Percentiles rank a stretch among this genome's conserved stretches.
Conservation (phyloP, 768 basidiomycete genomes). For the Paxillus rubicundulus region DNA sequence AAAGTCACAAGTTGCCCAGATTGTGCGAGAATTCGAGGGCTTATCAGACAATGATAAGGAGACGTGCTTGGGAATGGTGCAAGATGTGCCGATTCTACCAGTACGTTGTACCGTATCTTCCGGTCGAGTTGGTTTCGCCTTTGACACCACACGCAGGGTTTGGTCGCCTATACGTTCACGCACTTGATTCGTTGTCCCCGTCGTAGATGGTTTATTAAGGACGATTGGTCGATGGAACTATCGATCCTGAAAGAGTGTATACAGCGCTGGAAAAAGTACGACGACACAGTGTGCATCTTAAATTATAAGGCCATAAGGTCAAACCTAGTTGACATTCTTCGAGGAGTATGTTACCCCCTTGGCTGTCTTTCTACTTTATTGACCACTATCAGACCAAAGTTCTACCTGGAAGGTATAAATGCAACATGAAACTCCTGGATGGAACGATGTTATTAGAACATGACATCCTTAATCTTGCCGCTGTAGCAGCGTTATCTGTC, state of each 20-base stretch:
- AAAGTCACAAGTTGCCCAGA: slow-evolving; percentile 12
- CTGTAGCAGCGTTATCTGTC: slow-evolving; percentile 11
- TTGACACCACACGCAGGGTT: slow-evolving; percentile 16
- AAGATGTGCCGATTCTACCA: slow-evolving; percentile 21
- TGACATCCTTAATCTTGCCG: slow-evolving; percentile 22
- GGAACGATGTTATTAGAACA: slow-evolving; percentile 10
- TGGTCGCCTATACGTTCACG: slow-evolving; percentile 30
- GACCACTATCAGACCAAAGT: slow-evolving; percentile 11
- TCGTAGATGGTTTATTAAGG: slow-evolving; percentile 6
- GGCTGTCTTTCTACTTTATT: background rate
- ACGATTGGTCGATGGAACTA: slow-evolving; percentile 9
- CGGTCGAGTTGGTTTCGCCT: background rate
- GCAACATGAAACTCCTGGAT: slow-evolving; percentile 23
- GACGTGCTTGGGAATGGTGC: slow-evolving; percentile 15
- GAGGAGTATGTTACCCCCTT: slow-evolving; percentile 7
- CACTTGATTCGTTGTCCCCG: slow-evolving; percentile 19
- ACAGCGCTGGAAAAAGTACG: slow-evolving; percentile 5
- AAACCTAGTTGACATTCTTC: slow-evolving; percentile 14
- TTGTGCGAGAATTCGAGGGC: slow-evolving; percentile 19
- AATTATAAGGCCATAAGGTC: slow-evolving; percentile 11
- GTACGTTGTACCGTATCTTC: slow-evolving; percentile 10
- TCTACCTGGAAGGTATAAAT: slow-evolving; percentile 13
- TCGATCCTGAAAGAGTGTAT: slow-evolving; percentile 8
- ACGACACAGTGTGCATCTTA: slow-evolving; percentile 12
- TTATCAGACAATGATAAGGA: slow-evolving; percentile 3